Evolutionary conservation across 2,329 filamentous ascomycete genomes (phyloP), one percentile per base, ranked within the genome.

Genomic region (Trichoderma guizhouense): DNA sequence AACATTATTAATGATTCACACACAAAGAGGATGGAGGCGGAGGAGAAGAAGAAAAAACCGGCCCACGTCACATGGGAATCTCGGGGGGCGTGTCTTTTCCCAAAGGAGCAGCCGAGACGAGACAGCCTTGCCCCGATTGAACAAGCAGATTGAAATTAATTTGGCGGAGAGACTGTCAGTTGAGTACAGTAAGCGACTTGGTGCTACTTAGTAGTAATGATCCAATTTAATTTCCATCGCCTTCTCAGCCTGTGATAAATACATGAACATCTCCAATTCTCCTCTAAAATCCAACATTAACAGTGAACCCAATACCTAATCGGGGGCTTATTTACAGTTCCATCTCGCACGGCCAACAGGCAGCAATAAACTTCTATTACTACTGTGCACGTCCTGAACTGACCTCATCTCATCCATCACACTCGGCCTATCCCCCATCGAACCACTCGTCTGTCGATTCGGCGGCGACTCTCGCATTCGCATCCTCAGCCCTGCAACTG

Each of bases 401-500:
- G 21, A 53, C 47, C 47, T 53, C n/a, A 21, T 21, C 21, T 24
- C 47, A 24, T 30, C 26, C 26, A 9, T 8, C 36, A n/a, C 65
- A 36, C 65, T 60, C 53, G 12, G 18, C 57, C 55, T 26, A 69
- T 39, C 39, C 15, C 15, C 39, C 39, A n/a, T 62, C 66, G 66
- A 69, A 69, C 66, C 66, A 69, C 39, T n/a, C 36, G 26, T 69
- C 66, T 69, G 55, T 36, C 66, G 66, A 69, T 61, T 24, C 26
- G 7, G 14, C 7, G 12, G 36, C 55, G 30, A 14, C 58, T 8
- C 21, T 39, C 39, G 28, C 58, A 36, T 39, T 66, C 69, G 60
- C 51, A 57, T 24, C 60, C 34, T 58, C 62, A 65, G 43, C 53
- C 53, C 36, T 51, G 39, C 39, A 43, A 39, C 36, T 39, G 36